Evolutionary conservation across 2,329 filamentous ascomycete genomes (phyloP).

Genomic region (Apiospora aurea): DNA sequence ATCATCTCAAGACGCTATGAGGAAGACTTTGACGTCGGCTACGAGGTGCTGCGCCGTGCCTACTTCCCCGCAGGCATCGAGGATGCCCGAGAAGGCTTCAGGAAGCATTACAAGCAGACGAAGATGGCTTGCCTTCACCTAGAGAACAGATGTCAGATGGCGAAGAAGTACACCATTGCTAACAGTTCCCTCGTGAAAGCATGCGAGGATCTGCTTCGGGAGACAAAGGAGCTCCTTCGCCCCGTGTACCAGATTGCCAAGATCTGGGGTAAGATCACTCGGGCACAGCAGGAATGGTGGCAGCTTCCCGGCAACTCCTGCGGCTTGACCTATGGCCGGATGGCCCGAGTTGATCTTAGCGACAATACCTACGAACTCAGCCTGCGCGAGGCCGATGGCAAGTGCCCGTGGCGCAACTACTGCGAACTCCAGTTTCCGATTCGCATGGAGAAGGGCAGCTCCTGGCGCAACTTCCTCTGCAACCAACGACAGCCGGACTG

Average conservation of each 20-base stretch:
- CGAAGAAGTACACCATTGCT: neutral
- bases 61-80: conserved; percentile 29
- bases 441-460: conserved; percentile 23
- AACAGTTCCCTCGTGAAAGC: neutral
- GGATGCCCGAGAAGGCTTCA: conserved; percentile 26
- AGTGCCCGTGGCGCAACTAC: neutral
- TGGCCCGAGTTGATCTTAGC: neutral
- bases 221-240: neutral
- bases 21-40: conserved; percentile 22
- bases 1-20: neutral
- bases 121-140: conserved; percentile 22
- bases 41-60: conserved; percentile 11
- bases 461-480: conserved; percentile 28
- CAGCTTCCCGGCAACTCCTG: conserved; percentile 28
- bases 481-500: conserved; percentile 23
- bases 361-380: conserved; percentile 4
- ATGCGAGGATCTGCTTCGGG: conserved; percentile 6
- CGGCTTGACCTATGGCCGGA: conserved; percentile 26
- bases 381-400: neutral
- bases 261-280: conserved; percentile 25
- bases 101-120: conserved; percentile 25
- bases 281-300: conserved; percentile 20
- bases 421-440: conserved; percentile 19
- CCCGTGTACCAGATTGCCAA: neutral
- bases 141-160: neutral